A percentile compares a stretch with the other conserved stretches of the same genome.
phyloP scores from a whole-genome alignment of 108 stramenopile genomes.

The Cylindrotheca fusiformis region DNA sequence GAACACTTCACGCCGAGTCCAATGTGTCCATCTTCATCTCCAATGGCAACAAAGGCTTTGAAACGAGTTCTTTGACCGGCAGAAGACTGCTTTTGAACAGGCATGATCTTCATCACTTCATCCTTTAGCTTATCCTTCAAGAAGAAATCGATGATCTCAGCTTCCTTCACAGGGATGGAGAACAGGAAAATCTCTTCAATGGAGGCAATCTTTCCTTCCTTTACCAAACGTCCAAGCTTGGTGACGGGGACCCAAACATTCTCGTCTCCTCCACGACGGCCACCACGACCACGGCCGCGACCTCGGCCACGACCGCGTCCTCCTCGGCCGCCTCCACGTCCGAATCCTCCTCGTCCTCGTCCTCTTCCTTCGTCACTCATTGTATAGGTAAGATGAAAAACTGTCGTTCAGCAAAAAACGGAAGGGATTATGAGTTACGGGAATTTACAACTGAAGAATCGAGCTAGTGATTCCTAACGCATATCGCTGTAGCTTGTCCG shows the following conservation, averaged over 20 bases:
- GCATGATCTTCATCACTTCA: constrained; percentile 99
- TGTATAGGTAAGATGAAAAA: no score
- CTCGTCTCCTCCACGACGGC: constrained; percentile 87
- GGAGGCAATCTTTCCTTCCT: constrained; percentile 98
- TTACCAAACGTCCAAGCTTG: constrained; percentile 99
- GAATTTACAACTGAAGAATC: no score
- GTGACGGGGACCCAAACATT: constrained; percentile 98
- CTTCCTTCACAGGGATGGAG: constrained; percentile 99
- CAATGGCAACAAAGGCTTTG: constrained; percentile 99
- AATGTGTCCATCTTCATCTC: constrained; percentile 97
- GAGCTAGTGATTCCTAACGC: no score
- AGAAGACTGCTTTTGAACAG: constrained; percentile 99
- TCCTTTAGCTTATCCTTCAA: constrained; percentile 96
- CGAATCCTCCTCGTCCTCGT: constrained; percentile 36
- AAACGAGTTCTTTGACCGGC: constrained; percentile 99
- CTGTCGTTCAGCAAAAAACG: no score
- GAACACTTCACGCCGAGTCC: constrained; percentile 99
- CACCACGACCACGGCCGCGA: constrained; percentile 86
- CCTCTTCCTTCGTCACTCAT: constrained; percentile 30
- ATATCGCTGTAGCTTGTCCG: no score
- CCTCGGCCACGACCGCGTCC: constrained; percentile 73
- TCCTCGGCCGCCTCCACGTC: constrained; percentile 65
- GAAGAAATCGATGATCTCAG: constrained; percentile 98
- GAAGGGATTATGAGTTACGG: no score
- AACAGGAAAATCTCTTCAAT: constrained; percentile 99